Percentiles rank a stretch among this genome's conserved stretches.
These are phyloP conservation scores for Pisolithus albus DNA, from an alignment of 768 basidiomycete genomes.

Conservation along the genomic window DNA sequence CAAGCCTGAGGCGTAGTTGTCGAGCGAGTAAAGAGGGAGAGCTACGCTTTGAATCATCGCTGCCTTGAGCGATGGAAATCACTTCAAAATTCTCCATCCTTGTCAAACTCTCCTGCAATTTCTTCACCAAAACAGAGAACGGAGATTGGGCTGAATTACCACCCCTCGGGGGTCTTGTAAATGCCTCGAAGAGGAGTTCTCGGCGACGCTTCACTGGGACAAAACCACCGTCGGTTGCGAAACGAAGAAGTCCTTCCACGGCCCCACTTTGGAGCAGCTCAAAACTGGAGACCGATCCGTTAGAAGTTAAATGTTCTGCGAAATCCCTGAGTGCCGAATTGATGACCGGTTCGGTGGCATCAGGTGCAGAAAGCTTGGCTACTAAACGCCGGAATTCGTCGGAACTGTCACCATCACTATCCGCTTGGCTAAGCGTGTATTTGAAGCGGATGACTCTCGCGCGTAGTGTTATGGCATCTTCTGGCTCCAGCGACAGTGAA, in stretches of 20 bases:
- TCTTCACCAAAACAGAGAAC: constrained; percentile 82
- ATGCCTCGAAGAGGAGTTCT: constrained; percentile 73
- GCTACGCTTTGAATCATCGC: constrained; percentile 84
- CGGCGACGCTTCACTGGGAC: constrained; percentile 62
- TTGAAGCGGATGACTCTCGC: constrained; percentile 85
- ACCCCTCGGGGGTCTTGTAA: constrained; percentile 50
- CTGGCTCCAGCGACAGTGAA: constrained; percentile 67
- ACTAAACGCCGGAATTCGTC: constrained; percentile 60
- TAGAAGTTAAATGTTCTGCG: constrained; percentile 72
- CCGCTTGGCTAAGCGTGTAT: constrained; percentile 54
- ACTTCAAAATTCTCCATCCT: constrained; percentile 96
- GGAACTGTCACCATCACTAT: constrained; percentile 52
- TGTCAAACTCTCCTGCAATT: constrained; percentile 91
- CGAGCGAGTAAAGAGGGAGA: constrained; percentile 89
- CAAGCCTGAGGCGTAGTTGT: constrained; percentile 80
- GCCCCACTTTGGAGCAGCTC: constrained; percentile 92
- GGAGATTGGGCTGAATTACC: constrained; percentile 45
- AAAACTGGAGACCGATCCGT: constrained; percentile 86
- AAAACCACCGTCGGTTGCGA: constrained; percentile 67
- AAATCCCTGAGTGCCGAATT: constrained; percentile 60
- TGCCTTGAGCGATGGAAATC: constrained; percentile 75
- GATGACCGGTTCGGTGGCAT: constrained; percentile 58
- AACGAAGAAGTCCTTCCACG: constrained; percentile 78
- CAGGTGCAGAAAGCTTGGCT: constrained; percentile 46
- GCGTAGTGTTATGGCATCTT: constrained; percentile 90